Conservation (phyloP, 345 rosid species). For the Clausena lansium region DNA sequence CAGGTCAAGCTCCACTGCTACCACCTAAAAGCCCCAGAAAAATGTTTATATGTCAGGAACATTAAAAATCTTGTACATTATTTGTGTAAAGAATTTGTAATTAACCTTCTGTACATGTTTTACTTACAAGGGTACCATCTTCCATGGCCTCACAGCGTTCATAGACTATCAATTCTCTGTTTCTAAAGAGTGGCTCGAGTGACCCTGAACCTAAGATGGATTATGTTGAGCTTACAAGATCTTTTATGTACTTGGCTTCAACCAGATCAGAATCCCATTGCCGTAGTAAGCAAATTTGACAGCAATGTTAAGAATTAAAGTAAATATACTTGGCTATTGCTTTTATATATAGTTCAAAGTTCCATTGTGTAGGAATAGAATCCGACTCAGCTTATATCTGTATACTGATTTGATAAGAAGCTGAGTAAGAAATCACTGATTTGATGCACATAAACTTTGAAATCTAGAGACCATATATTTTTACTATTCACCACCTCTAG, state of each 20-base stretch:
- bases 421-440: slow-evolving; percentile 1
- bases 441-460: neutral
- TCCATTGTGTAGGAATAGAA: no score
- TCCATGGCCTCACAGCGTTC: slow-evolving; percentile 79
- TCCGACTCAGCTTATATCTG: no score
- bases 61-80: neutral
- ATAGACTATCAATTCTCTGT: slow-evolving; percentile 78
- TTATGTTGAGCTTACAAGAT: slow-evolving; percentile 65
- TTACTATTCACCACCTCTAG: neutral
- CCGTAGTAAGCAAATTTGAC: slow-evolving; percentile 25
- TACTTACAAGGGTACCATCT: slow-evolving; percentile 65
- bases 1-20: slow-evolving; percentile 71
- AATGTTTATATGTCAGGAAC: neutral
- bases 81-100: neutral
- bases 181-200: slow-evolving; percentile 65
- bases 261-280: slow-evolving; percentile 80
- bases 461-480: neutral
- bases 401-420: neutral
- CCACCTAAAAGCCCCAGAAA: slow-evolving; percentile 38
- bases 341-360: no score
- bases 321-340: no score
- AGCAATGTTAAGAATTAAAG: neutral
- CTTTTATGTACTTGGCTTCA: slow-evolving; percentile 67
- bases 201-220: slow-evolving; percentile 64
- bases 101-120: neutral